phyloP scores from a whole-genome alignment of 768 basidiomycete species.

The Psilocybe cyanescens region DNA sequence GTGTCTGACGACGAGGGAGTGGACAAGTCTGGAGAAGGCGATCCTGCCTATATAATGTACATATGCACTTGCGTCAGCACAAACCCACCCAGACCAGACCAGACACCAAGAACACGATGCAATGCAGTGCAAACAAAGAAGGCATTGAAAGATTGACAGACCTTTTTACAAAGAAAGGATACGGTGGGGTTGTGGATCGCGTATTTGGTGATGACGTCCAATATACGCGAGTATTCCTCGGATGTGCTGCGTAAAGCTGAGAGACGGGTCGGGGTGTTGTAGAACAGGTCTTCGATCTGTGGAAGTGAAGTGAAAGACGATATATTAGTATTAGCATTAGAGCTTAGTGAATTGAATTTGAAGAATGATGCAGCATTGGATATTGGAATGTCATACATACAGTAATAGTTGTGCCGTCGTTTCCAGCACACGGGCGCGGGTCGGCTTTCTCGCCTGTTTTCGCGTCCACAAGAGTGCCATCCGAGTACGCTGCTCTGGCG shows the following conservation, averaged over 20 bases:
- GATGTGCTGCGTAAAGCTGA: constrained; percentile 82
- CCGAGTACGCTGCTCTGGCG: constrained; percentile 76
- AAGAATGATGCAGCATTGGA: not conserved
- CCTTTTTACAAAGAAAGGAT: constrained; percentile 93
- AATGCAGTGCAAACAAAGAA: no score
- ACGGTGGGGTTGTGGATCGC: constrained; percentile 91
- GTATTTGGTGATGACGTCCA: constrained; percentile 92
- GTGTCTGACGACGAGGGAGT: constrained; percentile 73
- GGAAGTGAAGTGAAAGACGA: constrained; percentile 1
- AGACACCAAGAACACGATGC: no score
- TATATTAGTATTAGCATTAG: no score
- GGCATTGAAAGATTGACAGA: constrained; percentile 21
- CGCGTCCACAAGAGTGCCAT: constrained; percentile 71
- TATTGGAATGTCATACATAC: constrained; percentile 38
- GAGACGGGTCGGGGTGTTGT: constrained; percentile 87
- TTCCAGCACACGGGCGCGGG: constrained; percentile 91
- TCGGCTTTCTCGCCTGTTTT: constrained; percentile 75
- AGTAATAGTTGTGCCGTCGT: constrained; percentile 89
- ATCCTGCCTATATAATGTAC: constrained; percentile 57
- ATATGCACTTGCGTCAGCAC: no score
- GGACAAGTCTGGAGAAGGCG: constrained; percentile 76
- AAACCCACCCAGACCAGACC: no score
- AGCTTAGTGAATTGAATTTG: not conserved
- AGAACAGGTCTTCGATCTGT: constrained; percentile 95
- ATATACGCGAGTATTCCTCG: constrained; percentile 90